Evolutionary conservation across 352 stramenopile species (phyloP).

Genomic region (Pythium brachiatum): DNA sequence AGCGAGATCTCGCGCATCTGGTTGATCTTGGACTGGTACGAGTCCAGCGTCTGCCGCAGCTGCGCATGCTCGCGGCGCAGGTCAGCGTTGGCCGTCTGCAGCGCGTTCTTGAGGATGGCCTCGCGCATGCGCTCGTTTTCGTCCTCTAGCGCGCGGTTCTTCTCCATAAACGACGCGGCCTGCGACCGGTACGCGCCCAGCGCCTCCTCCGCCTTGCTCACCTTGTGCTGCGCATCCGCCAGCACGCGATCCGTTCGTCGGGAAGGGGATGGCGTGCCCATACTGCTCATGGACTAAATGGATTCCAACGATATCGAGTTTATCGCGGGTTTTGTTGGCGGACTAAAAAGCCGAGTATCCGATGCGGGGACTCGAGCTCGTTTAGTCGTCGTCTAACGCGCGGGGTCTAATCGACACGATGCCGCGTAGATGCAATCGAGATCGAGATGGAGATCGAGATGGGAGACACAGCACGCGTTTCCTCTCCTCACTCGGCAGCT

Average conservation of each 20-base stretch:
- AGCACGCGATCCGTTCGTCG: constrained; percentile 39
- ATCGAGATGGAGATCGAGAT: neutral
- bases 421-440: neutral
- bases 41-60: constrained; percentile 81
- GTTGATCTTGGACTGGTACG: constrained; percentile 88
- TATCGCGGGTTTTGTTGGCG: neutral
- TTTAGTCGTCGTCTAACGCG: neutral
- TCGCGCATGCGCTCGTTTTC: constrained; percentile 79
- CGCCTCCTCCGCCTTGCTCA: constrained; percentile 66
- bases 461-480: neutral
- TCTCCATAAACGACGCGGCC: constrained; percentile 43
- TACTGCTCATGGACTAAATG: constrained; percentile 29
- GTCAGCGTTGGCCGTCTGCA: constrained; percentile 77
- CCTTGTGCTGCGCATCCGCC: constrained; percentile 68
- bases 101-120: constrained; percentile 72
- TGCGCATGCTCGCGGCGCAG: constrained; percentile 79
- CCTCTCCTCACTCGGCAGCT: neutral
- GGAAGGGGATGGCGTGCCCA: constrained; percentile 27
- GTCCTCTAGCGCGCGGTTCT: constrained; percentile 75
- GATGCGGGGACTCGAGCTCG: constrained; percentile 1
- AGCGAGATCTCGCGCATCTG: constrained; percentile 86
- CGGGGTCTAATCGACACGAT: neutral
- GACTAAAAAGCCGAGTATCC: constrained; percentile 3
- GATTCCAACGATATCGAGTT: neutral
- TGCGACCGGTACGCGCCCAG: constrained; percentile 57